Conservation (phyloP, 106 monocot genomes). For the Platanthera zijinensis region DNA sequence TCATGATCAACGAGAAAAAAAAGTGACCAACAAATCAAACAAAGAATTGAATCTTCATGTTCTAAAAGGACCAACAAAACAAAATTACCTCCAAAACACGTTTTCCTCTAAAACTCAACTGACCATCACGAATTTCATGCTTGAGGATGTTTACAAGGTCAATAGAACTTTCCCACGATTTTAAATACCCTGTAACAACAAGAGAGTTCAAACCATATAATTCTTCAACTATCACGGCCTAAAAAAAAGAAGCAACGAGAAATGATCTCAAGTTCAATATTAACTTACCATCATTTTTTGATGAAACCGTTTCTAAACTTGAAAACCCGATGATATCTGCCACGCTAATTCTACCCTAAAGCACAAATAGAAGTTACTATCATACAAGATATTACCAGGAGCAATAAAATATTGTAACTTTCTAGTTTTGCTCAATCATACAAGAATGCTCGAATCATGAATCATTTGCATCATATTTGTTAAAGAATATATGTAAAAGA, state of each 20-base stretch:
- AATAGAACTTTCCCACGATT: conserved; percentile 80
- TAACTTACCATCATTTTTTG: conserved; percentile 64
- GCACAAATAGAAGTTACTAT: neutral
- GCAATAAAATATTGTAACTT: neutral
- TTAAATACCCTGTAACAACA: conserved; percentile 51
- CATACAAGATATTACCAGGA: neutral
- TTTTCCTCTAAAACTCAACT: conserved; percentile 88
- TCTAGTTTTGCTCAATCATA: neutral
- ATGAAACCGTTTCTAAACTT: conserved; percentile 39
- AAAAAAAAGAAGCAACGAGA: neutral
- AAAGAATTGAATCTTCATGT: neutral
- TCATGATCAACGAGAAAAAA: neutral
- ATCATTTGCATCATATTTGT: neutral
- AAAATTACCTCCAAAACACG: conserved; percentile 69
- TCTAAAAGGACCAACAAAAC: neutral
- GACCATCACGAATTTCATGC: conserved; percentile 91
- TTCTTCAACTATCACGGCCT: neutral
- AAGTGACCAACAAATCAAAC: neutral
- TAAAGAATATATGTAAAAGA: too few species aligned
- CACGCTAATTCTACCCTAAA: conserved; percentile 78
- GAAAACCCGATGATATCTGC: conserved; percentile 74
- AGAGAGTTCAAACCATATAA: neutral
- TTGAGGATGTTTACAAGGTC: conserved; percentile 80
- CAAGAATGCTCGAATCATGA: neutral
- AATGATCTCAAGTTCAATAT: neutral